These are phyloP conservation scores for Sonneratia alba DNA, from an alignment of 345 rosid species.

Conservation along the genomic window DNA sequence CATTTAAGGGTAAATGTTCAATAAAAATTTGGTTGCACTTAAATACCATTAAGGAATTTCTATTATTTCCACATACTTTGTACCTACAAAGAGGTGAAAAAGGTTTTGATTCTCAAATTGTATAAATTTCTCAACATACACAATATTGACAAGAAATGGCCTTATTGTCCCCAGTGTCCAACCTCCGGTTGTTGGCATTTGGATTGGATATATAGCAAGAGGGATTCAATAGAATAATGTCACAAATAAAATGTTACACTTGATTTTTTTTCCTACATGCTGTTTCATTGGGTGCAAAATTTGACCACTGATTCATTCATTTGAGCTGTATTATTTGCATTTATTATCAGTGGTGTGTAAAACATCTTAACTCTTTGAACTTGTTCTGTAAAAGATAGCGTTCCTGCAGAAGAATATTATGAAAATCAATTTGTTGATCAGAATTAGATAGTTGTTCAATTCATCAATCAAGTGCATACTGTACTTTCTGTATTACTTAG, in stretches of 20 bases:
- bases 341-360: not conserved
- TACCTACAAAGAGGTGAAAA: not conserved
- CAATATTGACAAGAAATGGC: not conserved
- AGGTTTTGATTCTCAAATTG: not conserved
- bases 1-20: not conserved
- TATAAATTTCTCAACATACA: not conserved
- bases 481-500: not conserved
- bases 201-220: not conserved
- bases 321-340: not conserved
- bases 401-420: not conserved
- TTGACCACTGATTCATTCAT: not conserved
- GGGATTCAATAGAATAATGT: not conserved
- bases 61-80: not conserved
- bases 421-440: not conserved
- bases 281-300: not conserved
- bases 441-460: not conserved
- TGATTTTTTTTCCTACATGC: not conserved
- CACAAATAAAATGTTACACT: not conserved
- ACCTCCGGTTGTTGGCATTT: not conserved
- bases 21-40: not conserved
- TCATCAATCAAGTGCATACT: not conserved
- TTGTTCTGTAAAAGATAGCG: not conserved
- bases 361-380: not conserved
- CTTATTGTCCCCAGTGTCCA: not conserved
- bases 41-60: not conserved